Conservation (phyloP, 2,329 filamentous ascomycete species). For the Conoideocrella luteorostrata region DNA sequence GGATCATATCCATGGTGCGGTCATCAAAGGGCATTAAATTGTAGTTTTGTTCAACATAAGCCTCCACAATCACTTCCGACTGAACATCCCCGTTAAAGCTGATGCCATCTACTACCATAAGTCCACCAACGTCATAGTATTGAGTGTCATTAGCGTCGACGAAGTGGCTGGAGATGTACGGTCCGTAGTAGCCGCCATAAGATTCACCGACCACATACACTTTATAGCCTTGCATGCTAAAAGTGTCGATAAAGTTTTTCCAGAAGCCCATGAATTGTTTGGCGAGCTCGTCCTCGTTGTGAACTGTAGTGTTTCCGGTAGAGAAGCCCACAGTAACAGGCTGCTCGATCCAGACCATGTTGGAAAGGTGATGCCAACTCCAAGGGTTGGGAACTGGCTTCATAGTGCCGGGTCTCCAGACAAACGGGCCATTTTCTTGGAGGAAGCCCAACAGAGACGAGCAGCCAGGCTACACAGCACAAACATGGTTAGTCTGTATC, state of each 20-base stretch:
- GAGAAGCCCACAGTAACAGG: constrained; percentile 63
- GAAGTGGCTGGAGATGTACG: constrained; percentile 69
- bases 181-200: constrained; percentile 62
- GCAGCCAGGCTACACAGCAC: constrained; percentile 45
- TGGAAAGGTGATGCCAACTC: constrained; percentile 47
- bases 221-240: constrained; percentile 59
- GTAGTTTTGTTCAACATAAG: constrained; percentile 55
- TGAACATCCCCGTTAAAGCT: constrained; percentile 45
- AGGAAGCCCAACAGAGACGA: constrained; percentile 61
- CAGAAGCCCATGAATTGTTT: constrained; percentile 72
- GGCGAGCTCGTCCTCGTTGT: constrained; percentile 60
- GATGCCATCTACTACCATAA: constrained; percentile 68
- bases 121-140: constrained; percentile 62
- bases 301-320: constrained; percentile 56
- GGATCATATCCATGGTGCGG: constrained; percentile 47
- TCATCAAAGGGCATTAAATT: constrained; percentile 59
- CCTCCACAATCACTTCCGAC: constrained; percentile 41
- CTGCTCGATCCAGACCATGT: constrained; percentile 67
- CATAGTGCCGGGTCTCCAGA: constrained; percentile 64
- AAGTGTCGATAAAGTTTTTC: constrained; percentile 69
- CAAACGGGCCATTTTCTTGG: constrained; percentile 70
- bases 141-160: constrained; percentile 57
- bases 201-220: constrained; percentile 68
- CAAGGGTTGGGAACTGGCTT: constrained; percentile 60
- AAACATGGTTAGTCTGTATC: too few relatives aligned